Evolutionary conservation across 495 filamentous ascomycete genomes (phyloP).

Genomic region (Parathielavia hyrcaniae): DNA sequence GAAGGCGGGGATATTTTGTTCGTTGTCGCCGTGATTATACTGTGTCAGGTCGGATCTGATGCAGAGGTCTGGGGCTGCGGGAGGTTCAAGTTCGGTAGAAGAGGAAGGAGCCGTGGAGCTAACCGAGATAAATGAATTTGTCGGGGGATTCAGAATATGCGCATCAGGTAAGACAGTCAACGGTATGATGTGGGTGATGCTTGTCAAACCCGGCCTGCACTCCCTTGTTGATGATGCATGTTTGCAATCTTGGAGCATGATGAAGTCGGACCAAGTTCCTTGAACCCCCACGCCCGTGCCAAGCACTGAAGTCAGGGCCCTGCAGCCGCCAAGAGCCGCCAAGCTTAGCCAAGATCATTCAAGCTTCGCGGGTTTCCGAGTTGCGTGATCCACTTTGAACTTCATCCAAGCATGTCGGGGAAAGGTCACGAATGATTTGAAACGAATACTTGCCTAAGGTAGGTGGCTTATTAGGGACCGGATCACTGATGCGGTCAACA

Average conservation of each 20-base stretch:
- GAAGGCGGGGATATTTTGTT: constrained; percentile 31
- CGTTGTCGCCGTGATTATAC: not conserved
- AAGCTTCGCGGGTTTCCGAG: constrained; percentile 11
- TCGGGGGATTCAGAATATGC: constrained; percentile 14
- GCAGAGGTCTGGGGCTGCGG: no score
- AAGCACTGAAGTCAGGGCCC: not conserved
- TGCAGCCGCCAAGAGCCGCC: constrained; percentile 11
- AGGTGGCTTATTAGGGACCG: no score
- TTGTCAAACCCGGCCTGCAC: constrained; percentile 4
- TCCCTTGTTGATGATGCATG: no score
- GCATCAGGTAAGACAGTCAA: constrained; percentile 21
- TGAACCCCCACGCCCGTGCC: not conserved
- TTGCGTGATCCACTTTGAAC: no score
- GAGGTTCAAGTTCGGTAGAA: not conserved
- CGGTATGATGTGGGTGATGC: not conserved
- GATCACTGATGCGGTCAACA: no score
- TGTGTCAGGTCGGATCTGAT: not conserved
- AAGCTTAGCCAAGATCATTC: constrained; percentile 14
- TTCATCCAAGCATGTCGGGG: not conserved
- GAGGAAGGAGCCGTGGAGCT: not conserved
- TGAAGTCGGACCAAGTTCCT: constrained; percentile 1
- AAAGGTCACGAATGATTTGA: no score
- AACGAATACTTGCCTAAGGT: no score
- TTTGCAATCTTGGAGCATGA: no score
- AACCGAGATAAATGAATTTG: constrained; percentile 8